Conservation (phyloP, 225 moss, liverwort and hornwort genomes). For the Asterella californica region DNA sequence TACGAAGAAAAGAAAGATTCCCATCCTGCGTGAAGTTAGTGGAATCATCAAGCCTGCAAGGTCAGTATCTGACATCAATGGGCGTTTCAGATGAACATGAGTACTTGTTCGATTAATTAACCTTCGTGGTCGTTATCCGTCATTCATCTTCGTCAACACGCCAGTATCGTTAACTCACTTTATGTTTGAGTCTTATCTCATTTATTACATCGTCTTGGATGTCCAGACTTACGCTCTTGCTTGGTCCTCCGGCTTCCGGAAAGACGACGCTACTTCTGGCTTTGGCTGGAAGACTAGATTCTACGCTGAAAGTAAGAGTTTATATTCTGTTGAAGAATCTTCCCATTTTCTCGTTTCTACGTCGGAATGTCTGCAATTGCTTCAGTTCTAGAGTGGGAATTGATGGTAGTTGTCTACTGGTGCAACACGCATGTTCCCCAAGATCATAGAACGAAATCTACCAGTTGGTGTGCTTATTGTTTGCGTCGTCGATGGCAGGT, state of each 20-base stretch:
- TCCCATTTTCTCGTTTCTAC: neutral
- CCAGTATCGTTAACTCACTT: no score
- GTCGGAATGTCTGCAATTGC: no score
- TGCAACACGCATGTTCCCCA: no score
- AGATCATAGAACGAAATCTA: no score
- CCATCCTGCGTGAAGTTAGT: slow-evolving; percentile 67
- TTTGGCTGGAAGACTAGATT: slow-evolving; percentile 31
- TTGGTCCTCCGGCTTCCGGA: slow-evolving; percentile 45
- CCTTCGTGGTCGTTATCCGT: no score
- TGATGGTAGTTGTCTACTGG: no score
- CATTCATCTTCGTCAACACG: no score
- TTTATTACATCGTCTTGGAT: neutral
- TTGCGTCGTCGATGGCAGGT: slow-evolving; percentile 19
- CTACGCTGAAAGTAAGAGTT: slow-evolving; percentile 23
- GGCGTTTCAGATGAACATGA: no score
- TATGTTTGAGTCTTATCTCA: neutral
- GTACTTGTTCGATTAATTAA: no score
- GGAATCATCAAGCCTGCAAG: slow-evolving; percentile 71
- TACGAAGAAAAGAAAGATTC: slow-evolving; percentile 51
- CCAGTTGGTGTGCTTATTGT: neutral
- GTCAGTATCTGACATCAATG: slow-evolving; percentile 20
- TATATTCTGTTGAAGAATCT: neutral
- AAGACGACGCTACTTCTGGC: slow-evolving; percentile 34
- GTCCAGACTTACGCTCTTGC: slow-evolving; percentile 25
- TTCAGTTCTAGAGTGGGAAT: no score